Evolutionary conservation across 164 flowering plant species (phyloP).

Genomic region (Akebia trifoliata): DNA sequence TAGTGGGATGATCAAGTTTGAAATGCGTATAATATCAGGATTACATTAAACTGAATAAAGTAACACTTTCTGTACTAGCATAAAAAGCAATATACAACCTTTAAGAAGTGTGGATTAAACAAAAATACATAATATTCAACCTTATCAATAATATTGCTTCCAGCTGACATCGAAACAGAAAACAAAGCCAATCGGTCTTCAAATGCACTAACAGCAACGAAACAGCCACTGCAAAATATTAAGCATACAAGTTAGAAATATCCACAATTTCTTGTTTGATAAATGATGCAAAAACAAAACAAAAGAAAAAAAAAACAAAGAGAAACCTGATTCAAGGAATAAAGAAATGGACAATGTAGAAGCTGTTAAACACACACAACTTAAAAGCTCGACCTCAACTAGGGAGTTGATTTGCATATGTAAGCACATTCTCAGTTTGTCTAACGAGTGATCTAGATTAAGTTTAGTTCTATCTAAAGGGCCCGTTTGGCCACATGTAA

Average conservation of each 20-base stretch:
- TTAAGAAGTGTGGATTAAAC: slow-evolving; percentile 1
- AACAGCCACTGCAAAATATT: slow-evolving; percentile 58
- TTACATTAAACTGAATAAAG: slow-evolving; percentile 4
- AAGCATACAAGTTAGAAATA: slow-evolving; percentile 17
- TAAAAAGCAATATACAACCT: neutral
- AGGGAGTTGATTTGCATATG: too few species aligned
- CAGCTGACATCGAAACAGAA: slow-evolving; percentile 53
- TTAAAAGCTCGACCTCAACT: too few species aligned
- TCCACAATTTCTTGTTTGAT: neutral
- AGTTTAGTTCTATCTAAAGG: too few species aligned
- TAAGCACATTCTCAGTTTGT: too few species aligned
- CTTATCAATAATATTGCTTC: slow-evolving; percentile 63
- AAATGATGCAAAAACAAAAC: neutral
- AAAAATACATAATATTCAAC: slow-evolving; percentile 28
- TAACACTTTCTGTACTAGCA: slow-evolving; percentile 6
- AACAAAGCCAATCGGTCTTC: slow-evolving; percentile 70
- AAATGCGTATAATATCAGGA: slow-evolving; percentile 8
- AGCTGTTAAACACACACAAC: too few species aligned
- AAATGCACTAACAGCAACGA: slow-evolving; percentile 83
- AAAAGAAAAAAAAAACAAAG: neutral
- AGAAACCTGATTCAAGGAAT: too few species aligned
- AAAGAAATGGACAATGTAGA: too few species aligned
- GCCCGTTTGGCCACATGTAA: too few species aligned
- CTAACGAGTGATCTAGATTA: too few species aligned
- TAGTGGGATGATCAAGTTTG: slow-evolving; percentile 14